Evolutionary conservation across 2,329 filamentous ascomycete species (phyloP).

Genomic region (Fusarium sp.): DNA sequence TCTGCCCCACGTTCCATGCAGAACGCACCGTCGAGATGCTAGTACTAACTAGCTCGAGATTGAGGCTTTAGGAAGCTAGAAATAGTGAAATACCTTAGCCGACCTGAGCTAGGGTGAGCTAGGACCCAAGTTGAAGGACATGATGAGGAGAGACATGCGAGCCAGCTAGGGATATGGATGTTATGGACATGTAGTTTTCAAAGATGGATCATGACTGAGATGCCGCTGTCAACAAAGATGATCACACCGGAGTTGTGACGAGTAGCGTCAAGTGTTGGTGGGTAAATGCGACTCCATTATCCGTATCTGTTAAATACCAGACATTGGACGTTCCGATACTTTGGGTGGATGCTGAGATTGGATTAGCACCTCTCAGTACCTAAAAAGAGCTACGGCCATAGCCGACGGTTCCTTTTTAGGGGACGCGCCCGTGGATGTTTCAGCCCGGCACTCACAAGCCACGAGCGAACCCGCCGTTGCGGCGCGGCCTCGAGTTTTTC

Average conservation of each 20-base stretch:
- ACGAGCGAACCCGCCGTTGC: constrained; percentile 9
- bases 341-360: neutral
- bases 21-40: constrained; percentile 2
- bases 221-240: neutral
- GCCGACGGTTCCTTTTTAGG: constrained; percentile 27
- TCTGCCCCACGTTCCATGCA: constrained; percentile 26
- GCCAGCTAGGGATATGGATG: neutral
- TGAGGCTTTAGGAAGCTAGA: constrained; percentile 1
- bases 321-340: constrained; percentile 19
- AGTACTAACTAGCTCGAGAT: constrained; percentile 1
- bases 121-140: constrained; percentile 6
- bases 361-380: neutral
- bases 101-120: constrained; percentile 10
- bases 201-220: neutral
- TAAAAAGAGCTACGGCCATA: constrained; percentile 9
- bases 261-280: constrained; percentile 8
- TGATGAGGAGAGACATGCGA: constrained; percentile 4
- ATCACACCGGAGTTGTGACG: constrained; percentile 4
- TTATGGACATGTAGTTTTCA: neutral
- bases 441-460: constrained; percentile 39
- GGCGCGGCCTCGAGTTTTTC: neutral
- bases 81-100: constrained; percentile 9
- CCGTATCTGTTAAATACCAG: constrained; percentile 6
- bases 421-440: constrained; percentile 21
- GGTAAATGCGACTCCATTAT: constrained; percentile 10